phyloP scores from a whole-genome alignment of 2,329 filamentous ascomycete genomes.

The Paracoccidioides brasiliensis region DNA sequence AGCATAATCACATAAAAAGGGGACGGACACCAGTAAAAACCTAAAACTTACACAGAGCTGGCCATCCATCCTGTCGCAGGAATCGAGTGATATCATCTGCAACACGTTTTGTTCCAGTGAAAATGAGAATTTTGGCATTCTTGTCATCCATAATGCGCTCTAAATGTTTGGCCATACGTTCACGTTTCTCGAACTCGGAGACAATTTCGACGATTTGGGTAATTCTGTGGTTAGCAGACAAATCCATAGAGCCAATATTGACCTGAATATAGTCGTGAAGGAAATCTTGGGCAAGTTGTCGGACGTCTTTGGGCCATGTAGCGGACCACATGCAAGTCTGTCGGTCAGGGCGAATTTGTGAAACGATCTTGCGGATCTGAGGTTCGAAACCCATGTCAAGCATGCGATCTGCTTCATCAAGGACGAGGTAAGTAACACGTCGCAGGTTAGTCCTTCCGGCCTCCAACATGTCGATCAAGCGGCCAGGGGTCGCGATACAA shows the following conservation, averaged over 20 bases:
- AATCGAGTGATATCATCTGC: conserved; percentile 96
- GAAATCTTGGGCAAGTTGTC: conserved; percentile 80
- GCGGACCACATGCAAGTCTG: conserved; percentile 99
- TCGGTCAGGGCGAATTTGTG: conserved; percentile 93
- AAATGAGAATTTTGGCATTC: conserved; percentile 88
- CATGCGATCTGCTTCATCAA: conserved; percentile 99
- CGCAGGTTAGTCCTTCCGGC: conserved; percentile 96
- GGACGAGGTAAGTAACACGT: conserved; percentile 92
- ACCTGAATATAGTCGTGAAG: conserved; percentile 95
- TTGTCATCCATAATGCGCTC: conserved; percentile 98
- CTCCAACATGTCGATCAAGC: conserved; percentile 97
- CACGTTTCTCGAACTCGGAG: conserved; percentile 92
- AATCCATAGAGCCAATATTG: conserved; percentile 92
- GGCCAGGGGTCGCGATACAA: conserved; percentile 93
- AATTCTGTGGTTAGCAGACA: conserved; percentile 94
- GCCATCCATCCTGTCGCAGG: conserved; percentile 95
- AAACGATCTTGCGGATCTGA: conserved; percentile 96
- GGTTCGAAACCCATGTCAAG: conserved; percentile 99
- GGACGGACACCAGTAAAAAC: not conserved
- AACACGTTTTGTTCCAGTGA: conserved; percentile 75
- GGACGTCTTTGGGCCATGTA: conserved; percentile 98
- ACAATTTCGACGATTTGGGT: conserved; percentile 96
- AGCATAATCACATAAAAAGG: conserved; percentile 17
- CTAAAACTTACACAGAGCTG: conserved; percentile 66
- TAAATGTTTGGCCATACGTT: conserved; percentile 91